Evolutionary conservation across 2,329 filamentous ascomycete species (phyloP).

Genomic region (Venturia pyrina): DNA sequence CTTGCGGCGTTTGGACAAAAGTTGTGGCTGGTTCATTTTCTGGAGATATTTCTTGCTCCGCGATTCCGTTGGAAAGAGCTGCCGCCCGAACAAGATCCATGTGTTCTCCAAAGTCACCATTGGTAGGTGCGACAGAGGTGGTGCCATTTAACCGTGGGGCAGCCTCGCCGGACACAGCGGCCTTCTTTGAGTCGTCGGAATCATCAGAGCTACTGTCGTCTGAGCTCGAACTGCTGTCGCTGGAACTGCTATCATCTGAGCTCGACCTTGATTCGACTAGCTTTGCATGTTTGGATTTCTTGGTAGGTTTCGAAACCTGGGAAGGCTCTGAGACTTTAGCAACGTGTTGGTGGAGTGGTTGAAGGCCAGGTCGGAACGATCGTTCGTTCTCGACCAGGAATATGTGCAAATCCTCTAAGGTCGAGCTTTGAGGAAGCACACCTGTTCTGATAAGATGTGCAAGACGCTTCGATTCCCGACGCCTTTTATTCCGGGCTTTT

Average conservation of each 20-base stretch:
- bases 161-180: background rate
- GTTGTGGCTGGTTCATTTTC: background rate
- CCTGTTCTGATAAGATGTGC: slow-evolving; percentile 44
- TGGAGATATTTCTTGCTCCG: background rate
- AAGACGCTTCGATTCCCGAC: slow-evolving; percentile 39
- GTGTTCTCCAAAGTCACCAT: background rate
- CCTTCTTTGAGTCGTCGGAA: background rate
- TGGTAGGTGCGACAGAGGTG: background rate
- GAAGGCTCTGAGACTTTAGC: background rate
- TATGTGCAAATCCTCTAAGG: slow-evolving; percentile 35
- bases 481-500: slow-evolving; percentile 45
- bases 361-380: background rate
- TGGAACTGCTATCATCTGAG: background rate
- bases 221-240: background rate
- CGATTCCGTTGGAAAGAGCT: background rate
- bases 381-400: background rate
- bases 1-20: background rate
- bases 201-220: background rate
- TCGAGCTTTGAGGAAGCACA: slow-evolving; percentile 40
- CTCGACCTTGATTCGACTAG: background rate
- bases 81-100: background rate
- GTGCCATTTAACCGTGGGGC: background rate
- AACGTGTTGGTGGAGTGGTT: background rate
- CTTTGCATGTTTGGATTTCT: background rate
- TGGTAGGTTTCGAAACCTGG: background rate